These are phyloP conservation scores for Immersiella caudata DNA, from an alignment of 495 filamentous ascomycete species.

Conservation along the genomic window DNA sequence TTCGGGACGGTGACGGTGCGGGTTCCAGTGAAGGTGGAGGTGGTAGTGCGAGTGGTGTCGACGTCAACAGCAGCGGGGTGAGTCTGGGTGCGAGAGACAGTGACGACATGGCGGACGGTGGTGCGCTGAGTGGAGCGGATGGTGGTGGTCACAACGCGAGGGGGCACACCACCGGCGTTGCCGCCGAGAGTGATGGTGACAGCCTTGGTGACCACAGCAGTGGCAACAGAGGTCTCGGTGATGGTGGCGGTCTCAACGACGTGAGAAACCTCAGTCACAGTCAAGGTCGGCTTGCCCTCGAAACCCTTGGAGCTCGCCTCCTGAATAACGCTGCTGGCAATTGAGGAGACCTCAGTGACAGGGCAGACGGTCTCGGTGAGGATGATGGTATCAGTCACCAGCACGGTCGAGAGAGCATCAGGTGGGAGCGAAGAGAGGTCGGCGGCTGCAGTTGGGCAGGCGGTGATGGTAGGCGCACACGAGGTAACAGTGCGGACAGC, in stretches of 20 bases:
- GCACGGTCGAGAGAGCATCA: conserved; percentile 37
- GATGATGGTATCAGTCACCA: conserved; percentile 50
- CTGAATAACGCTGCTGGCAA: conserved; percentile 42
- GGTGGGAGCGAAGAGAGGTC: conserved; percentile 35
- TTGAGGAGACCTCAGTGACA: conserved; percentile 43
- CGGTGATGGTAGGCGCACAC: conserved; percentile 63
- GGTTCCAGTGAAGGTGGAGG: conserved; percentile 45
- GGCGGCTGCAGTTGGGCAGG: conserved; percentile 59
- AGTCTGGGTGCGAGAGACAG: conserved; percentile 20
- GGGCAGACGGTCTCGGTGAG: conserved; percentile 52
- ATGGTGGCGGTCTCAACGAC: conserved; percentile 26
- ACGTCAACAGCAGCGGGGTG: conserved; percentile 19
- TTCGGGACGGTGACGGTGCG: conserved; percentile 43
- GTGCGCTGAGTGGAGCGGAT: conserved; percentile 40
- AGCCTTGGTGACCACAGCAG: conserved; percentile 31
- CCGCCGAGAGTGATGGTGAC: conserved; percentile 46
- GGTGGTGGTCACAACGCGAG: conserved; percentile 42
- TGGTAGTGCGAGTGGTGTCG: conserved; percentile 40
- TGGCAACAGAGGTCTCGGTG: conserved; percentile 30
- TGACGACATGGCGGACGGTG: conserved; percentile 30
- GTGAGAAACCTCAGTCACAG: conserved; percentile 29
- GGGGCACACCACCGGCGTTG: conserved; percentile 26
- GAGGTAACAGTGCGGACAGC: conserved; percentile 62
- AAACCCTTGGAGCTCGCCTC: conserved; percentile 18
- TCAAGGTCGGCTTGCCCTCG: conserved; percentile 25